Evolutionary conservation across 2,329 filamentous ascomycete species (phyloP).

Genomic region (Fusarium anthophilum): DNA sequence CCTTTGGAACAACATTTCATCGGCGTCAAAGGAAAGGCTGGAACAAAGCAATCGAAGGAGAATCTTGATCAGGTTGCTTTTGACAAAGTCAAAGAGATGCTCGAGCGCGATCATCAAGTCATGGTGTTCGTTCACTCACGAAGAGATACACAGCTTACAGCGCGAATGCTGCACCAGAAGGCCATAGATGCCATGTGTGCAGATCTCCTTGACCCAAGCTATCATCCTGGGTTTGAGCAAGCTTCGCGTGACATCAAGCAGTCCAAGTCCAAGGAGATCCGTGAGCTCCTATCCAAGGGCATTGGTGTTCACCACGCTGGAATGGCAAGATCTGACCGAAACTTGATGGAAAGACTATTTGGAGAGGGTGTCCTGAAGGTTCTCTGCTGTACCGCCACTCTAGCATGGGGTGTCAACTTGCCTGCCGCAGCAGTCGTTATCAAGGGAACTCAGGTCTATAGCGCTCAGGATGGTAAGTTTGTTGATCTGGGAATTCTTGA

Average conservation of each 20-base stretch:
- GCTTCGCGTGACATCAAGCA: conserved; percentile 86
- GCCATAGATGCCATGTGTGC: conserved; percentile 81
- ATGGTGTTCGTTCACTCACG: conserved; percentile 99
- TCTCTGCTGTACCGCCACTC: conserved; percentile 95
- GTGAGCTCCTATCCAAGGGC: conserved; percentile 89
- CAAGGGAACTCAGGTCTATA: conserved; percentile 98
- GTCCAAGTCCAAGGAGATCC: conserved; percentile 84
- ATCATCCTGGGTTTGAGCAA: conserved; percentile 81
- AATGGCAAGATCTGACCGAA: conserved; percentile 93
- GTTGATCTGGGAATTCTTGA: conserved; percentile 96
- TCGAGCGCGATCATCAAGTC: conserved; percentile 90
- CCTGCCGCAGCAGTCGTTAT: conserved; percentile 96
- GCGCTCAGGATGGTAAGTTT: conserved; percentile 94
- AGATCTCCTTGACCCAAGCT: conserved; percentile 83
- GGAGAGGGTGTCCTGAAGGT: conserved; percentile 93
- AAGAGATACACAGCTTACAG: conserved; percentile 91
- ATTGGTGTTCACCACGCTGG: conserved; percentile 96
- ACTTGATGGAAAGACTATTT: conserved; percentile 94
- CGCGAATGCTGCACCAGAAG: conserved; percentile 85
- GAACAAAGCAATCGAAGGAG: conserved; percentile 81
- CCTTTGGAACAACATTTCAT: conserved; percentile 98
- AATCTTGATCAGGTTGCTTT: conserved; percentile 90
- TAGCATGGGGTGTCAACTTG: conserved; percentile 99
- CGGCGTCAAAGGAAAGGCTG: conserved; percentile 91
- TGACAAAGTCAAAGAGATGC: conserved; percentile 95